Base-by-base conservation (phyloP, 306 rosid genomes). In the Cicer cuneatum region DNA sequence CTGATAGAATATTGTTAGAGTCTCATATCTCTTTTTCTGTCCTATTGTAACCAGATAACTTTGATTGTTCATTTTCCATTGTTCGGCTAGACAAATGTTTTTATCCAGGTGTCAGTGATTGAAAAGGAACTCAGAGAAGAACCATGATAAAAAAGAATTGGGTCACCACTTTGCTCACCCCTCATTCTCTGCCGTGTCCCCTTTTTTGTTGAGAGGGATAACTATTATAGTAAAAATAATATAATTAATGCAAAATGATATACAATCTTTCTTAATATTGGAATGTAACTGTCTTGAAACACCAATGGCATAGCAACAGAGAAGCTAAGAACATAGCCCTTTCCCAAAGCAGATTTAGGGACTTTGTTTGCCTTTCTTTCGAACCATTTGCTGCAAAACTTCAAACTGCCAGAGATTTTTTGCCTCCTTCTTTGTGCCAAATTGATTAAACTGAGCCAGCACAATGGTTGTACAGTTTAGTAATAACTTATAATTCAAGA, bases 271-370 rank as follows among this genome's bases (percentile, higher is more conserved):
- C 39, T 29, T 6, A 39, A 33, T 29, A 59, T 59, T 33, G 42
- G 42, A 29, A 59, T 33, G 19, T n/a, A 35, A 59, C 14, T 35
- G 43, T 10, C 29, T 6, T 59, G 18, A n/a, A 59, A 13, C 18
- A 35, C 19, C 7, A 12, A 59, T 35, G 66, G 43, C 43, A 59
- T 6, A 59, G 33, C 66, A 59, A 5, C 6, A 35, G 9, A 59
- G 19, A 59, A 35, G 66, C 66, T 59, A 33, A 12, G 66, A 61
- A 35, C 19, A 35, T 60, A 35, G n/a, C 15, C 66, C 66, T 60
- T 33, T 60, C 45, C 43, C 66, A 61, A 61, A 61, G 12, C 45
- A 13, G 45, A 61, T 60, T 33, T 59, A 11, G 48, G 43, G 21
- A n/a, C 13, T 43, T 33, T 13, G 10, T 35, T 35, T 61, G 46